These are phyloP conservation scores for Phytophthora litchii DNA, from an alignment of 352 stramenopile genomes.

Conservation along the genomic window DNA sequence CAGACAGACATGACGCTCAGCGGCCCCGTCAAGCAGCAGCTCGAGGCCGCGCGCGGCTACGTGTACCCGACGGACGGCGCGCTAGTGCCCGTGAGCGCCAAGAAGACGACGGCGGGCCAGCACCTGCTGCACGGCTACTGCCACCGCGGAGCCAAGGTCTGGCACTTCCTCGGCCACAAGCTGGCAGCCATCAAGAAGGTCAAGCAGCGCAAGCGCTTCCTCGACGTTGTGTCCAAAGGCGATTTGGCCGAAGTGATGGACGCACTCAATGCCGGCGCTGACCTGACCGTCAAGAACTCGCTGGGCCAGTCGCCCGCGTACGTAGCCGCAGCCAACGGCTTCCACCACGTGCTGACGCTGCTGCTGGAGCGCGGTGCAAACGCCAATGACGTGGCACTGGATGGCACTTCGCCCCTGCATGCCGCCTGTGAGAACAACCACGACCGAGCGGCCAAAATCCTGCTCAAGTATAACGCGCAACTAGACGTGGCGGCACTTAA, in stretches of 20 bases:
- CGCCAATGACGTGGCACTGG: conserved; percentile 55
- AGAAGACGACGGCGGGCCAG: conserved; percentile 35
- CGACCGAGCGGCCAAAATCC: conserved; percentile 53
- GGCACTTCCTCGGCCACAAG: conserved; percentile 79
- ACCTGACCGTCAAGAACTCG: conserved; percentile 56
- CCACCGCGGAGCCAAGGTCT: conserved; percentile 55
- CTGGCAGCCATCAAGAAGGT: conserved; percentile 71
- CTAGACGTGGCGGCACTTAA: conserved; percentile 47
- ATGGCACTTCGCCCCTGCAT: conserved; percentile 62
- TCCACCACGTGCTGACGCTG: conserved; percentile 67
- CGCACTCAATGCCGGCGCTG: conserved; percentile 58
- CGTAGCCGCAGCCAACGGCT: conserved; percentile 57
- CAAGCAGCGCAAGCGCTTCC: conserved; percentile 67
- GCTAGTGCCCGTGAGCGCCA: conserved; percentile 58
- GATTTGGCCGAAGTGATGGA: conserved; percentile 65
- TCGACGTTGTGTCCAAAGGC: conserved; percentile 66
- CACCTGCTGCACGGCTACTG: conserved; percentile 37
- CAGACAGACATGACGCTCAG: conserved; percentile 48
- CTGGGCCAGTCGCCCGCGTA: conserved; percentile 65
- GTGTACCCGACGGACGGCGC: conserved; percentile 47
- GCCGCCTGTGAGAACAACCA: conserved; percentile 70
- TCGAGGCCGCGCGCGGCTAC: conserved; percentile 44
- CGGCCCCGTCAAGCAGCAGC: conserved; percentile 55
- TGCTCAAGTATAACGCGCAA: conserved; percentile 66
- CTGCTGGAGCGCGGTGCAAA: conserved; percentile 72